These are phyloP conservation scores for Lentinula novae-zelandiae DNA, from an alignment of 1,284 basidiomycete genomes.

Conservation along the genomic window DNA sequence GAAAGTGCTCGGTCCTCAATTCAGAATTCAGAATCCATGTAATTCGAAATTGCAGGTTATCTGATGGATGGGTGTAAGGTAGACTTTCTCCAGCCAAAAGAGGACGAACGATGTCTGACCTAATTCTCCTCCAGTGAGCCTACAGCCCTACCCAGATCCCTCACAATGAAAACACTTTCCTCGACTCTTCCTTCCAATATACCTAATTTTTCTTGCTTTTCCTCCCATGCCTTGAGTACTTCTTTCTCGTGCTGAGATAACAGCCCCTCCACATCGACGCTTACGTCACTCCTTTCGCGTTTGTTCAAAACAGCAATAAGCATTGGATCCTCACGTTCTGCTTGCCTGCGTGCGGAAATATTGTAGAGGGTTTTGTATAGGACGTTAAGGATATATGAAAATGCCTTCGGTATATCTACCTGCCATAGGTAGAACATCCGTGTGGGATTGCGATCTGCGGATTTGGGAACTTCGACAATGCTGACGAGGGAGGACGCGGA, in stretches of 20 bases:
- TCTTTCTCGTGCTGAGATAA: constrained; percentile 72
- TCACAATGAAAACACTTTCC: constrained; percentile 80
- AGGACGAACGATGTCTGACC: constrained; percentile 1
- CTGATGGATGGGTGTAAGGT: too few relatives aligned
- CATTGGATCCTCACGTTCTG: constrained; percentile 61
- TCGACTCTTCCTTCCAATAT: constrained; percentile 81
- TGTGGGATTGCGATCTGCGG: constrained; percentile 80
- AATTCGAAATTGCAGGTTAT: too few relatives aligned
- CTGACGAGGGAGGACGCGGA: constrained; percentile 80
- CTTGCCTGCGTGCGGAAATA: constrained; percentile 65
- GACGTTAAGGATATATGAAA: constrained; percentile 68
- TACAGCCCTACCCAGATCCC: constrained; percentile 54
- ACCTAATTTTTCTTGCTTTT: constrained; percentile 65
- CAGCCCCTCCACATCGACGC: constrained; percentile 58
- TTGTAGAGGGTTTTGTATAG: constrained; percentile 90
- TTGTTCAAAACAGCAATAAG: constrained; percentile 75
- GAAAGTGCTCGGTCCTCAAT: too few relatives aligned
- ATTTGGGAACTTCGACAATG: constrained; percentile 88
- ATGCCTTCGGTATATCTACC: constrained; percentile 81
- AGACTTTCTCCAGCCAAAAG: too few relatives aligned
- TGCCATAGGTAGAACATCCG: constrained; percentile 91
- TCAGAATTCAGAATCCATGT: too few relatives aligned
- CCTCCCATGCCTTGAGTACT: constrained; percentile 62
- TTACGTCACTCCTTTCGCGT: constrained; percentile 77
- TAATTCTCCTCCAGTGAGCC: constrained; percentile 36